Evolutionary conservation across 2,329 filamentous ascomycete species (phyloP), one percentile per base, ranked within the genome.

Genomic region (Drechslera avenae): DNA sequence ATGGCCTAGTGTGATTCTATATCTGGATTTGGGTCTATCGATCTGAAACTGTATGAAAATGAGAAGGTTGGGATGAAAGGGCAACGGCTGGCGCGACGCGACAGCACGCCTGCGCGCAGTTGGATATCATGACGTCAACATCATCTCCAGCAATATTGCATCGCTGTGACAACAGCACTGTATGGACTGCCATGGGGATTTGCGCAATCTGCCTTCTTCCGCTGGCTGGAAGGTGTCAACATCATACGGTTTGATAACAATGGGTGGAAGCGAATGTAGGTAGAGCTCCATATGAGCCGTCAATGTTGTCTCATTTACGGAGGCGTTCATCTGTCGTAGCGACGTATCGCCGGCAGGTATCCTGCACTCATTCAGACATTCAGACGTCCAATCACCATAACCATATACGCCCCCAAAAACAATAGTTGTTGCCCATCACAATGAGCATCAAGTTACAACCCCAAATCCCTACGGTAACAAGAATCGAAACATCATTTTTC

Each of bases 401-500:
- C 35, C 50, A 37, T 56, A 53, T 45, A 28, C 45, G 50, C 46
- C 46, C 30, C 39, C 21, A 26, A 26, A 49, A 42, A 43, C 49
- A 48, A 26, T 44, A 50, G 35, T 35, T 46, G 21, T 23, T 55
- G 52, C 52, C 52, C 31, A 39, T 34, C 44, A 50, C 56, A 23
- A 58, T 39, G 52, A 58, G 52, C 47, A 55, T 58, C 33, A 43
- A 31, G 44, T 36, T 50, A 50, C 52, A 46, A 49, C 39, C 46
- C 21, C 49, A 52, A 42, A 44, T 42, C 52, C 55, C 50, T 53
- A 60, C 23, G 52, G 35, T 54, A 54, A 47, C 28, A 41, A 47
- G 53, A 59, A 60, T 42, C 32, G 40, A 52, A 52, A 41, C 52
- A 50, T 56, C 36, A 31, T 54, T 30, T 52, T 31, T 58, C 33